phyloP scores from a whole-genome alignment of 179 eudicot species.

The Spergularia azorica region DNA sequence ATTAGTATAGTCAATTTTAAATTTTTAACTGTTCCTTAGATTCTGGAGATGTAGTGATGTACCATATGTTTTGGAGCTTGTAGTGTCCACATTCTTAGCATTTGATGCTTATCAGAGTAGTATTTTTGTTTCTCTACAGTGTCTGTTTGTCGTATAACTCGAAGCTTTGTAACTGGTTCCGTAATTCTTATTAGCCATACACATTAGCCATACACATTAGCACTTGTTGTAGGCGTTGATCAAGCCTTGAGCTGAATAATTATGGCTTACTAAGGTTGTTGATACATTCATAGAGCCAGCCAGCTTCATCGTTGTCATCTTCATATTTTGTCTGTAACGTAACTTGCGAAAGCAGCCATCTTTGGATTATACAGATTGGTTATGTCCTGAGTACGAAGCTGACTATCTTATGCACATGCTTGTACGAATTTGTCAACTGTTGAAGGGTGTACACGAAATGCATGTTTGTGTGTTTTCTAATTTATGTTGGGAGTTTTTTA shows the following conservation, averaged over 20 bases:
- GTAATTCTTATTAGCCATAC: not conserved
- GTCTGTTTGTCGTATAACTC: not conserved
- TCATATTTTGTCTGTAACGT: not conserved
- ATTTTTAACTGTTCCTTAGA: not conserved
- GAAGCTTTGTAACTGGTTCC: slow-evolving; percentile 1
- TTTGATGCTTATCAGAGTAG: not conserved
- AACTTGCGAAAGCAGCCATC: not conserved
- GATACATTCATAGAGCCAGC: too few relatives aligned
- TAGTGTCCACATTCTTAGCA: not conserved
- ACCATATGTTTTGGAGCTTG: not conserved
- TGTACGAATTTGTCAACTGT: not conserved
- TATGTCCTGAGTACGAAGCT: not conserved
- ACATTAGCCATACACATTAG: not conserved
- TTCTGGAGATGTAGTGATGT: slow-evolving; percentile 8
- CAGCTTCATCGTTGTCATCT: not conserved
- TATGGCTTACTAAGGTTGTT: not conserved
- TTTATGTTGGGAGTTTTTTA: not conserved
- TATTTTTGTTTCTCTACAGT: not conserved
- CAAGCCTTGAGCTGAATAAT: slow-evolving; percentile 11
- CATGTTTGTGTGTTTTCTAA: slow-evolving; percentile 4
- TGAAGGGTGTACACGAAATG: not conserved
- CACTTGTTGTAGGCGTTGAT: not conserved
- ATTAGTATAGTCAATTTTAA: slow-evolving; percentile 4
- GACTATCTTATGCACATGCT: not conserved
- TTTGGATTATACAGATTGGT: not conserved